Percentiles rank a stretch among this genome's conserved stretches.
phyloP scores from a whole-genome alignment of 2,329 filamentous ascomycete genomes.

The Trichoderma harzianum region DNA sequence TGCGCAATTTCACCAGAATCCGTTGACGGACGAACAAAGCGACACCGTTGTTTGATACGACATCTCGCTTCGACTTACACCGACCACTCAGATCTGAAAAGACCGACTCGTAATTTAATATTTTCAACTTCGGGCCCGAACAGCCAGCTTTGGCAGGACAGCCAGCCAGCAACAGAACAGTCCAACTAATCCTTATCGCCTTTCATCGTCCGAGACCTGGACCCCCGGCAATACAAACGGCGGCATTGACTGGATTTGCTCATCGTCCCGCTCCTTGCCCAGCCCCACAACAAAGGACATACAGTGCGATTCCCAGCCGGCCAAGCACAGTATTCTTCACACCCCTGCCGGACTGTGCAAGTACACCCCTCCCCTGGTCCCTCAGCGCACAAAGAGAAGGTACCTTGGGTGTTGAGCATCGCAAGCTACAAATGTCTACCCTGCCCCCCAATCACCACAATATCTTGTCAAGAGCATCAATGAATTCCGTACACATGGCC shows the following conservation, averaged over 20 bases:
- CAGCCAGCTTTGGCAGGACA: slow-evolving; percentile 9
- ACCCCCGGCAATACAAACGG: slow-evolving; percentile 20
- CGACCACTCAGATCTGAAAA: slow-evolving; percentile 26
- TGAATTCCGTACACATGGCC: slow-evolving; percentile 56
- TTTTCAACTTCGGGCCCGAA: slow-evolving; percentile 1
- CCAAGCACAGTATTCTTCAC: slow-evolving; percentile 9
- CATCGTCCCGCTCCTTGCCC: slow-evolving; percentile 30
- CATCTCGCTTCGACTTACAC: slow-evolving; percentile 24
- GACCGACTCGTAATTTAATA: slow-evolving; percentile 33
- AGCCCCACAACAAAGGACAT: slow-evolving; percentile 22
- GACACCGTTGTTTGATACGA: slow-evolving; percentile 30
- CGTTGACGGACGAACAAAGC: slow-evolving; percentile 20
- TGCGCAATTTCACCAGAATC: slow-evolving; percentile 24
- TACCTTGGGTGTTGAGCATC: slow-evolving; percentile 26
- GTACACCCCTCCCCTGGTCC: slow-evolving; percentile 27
- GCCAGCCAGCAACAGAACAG: slow-evolving; percentile 8
- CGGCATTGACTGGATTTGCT: slow-evolving; percentile 19
- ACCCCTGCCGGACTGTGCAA: slow-evolving; percentile 15
- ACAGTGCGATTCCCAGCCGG: slow-evolving; percentile 3
- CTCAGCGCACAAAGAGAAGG: slow-evolving; percentile 22
- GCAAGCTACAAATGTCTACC: slow-evolving; percentile 58
- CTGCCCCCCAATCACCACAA: slow-evolving; percentile 59
- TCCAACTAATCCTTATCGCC: slow-evolving; percentile 19
- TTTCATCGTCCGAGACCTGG: slow-evolving; percentile 23
- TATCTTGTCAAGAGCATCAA: slow-evolving; percentile 46